phyloP scores from a whole-genome alignment of 192 early-diverging fungal genomes.

The Linnemannia hyalina region DNA sequence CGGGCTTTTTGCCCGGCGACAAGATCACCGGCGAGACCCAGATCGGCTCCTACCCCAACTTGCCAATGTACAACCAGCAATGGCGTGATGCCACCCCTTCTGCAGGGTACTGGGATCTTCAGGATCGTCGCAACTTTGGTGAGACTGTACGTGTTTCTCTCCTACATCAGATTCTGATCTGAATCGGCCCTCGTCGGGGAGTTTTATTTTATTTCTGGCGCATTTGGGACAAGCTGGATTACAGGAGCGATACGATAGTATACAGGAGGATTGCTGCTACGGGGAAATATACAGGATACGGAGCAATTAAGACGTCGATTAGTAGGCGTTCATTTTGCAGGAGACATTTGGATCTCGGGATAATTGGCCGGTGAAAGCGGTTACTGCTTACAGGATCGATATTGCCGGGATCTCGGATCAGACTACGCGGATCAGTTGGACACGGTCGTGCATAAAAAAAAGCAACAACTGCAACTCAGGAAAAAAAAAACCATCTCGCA shows the following conservation, averaged over 20 bases:
- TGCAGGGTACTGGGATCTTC: slow-evolving; percentile 76
- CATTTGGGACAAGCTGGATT: background rate
- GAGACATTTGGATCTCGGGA: too few relatives aligned
- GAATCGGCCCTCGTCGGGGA: background rate
- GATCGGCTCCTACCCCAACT: slow-evolving; percentile 82
- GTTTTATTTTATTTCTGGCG: too few relatives aligned
- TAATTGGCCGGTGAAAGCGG: too few relatives aligned
- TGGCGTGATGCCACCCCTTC: slow-evolving; percentile 64
- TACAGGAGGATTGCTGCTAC: too few relatives aligned
- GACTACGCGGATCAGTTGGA: background rate
- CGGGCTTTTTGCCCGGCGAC: slow-evolving; percentile 50
- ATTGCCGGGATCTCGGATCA: background rate
- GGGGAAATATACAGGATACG: too few relatives aligned
- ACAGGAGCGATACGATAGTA: background rate
- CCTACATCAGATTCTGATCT: background rate
- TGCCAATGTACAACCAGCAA: slow-evolving; percentile 74
- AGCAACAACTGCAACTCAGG: background rate
- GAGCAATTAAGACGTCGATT: too few relatives aligned
- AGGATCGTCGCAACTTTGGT: slow-evolving; percentile 83
- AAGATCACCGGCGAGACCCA: slow-evolving; percentile 72
- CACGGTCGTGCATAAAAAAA: background rate
- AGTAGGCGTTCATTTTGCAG: too few relatives aligned
- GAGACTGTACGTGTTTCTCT: slow-evolving; percentile 64
- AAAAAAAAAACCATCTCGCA: background rate
- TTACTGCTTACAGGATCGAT: background rate